These are phyloP conservation scores for Rhodotorula sphaerocarpa DNA, from an alignment of 768 basidiomycete species.

Conservation along the genomic window DNA sequence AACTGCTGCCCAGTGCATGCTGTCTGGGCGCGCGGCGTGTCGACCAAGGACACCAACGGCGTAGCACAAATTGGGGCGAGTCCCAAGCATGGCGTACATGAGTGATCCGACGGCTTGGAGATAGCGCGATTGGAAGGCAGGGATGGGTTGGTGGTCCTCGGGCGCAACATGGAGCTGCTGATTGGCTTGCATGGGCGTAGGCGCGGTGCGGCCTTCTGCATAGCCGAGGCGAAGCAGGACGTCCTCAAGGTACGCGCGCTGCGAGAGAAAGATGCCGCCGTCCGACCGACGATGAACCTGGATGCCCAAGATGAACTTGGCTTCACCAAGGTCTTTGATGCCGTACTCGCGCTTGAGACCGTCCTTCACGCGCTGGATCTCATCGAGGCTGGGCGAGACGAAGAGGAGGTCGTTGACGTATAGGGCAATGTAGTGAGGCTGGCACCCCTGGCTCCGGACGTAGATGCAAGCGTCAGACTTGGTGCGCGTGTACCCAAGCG, in stretches of 20 bases:
- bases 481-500: constrained; percentile 2
- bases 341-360: constrained; percentile 37
- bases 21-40: constrained; percentile 1
- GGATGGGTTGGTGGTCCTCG: neutral
- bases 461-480: constrained; percentile 12
- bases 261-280: constrained; percentile 10
- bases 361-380: constrained; percentile 44
- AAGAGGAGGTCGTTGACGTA: constrained; percentile 20
- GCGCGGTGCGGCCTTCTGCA: neutral
- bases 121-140: constrained; percentile 1
- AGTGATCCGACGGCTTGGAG: constrained; percentile 22
- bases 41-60: neutral
- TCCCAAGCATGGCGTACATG: constrained; percentile 24
- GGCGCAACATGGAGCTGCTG: neutral
- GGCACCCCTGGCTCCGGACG: neutral
- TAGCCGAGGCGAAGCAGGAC: neutral
- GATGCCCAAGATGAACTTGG: constrained; percentile 38
- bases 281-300: neutral
- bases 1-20: constrained; percentile 37
- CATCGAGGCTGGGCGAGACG: neutral
- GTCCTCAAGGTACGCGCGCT: constrained; percentile 2
- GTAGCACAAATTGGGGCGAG: neutral
- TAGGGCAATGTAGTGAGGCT: constrained; percentile 7
- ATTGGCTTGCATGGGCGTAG: constrained; percentile 11
- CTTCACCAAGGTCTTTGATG: constrained; percentile 31